Evolutionary conservation across 306 rosid species (phyloP).

Genomic region (Fragaria nilgerrensis): DNA sequence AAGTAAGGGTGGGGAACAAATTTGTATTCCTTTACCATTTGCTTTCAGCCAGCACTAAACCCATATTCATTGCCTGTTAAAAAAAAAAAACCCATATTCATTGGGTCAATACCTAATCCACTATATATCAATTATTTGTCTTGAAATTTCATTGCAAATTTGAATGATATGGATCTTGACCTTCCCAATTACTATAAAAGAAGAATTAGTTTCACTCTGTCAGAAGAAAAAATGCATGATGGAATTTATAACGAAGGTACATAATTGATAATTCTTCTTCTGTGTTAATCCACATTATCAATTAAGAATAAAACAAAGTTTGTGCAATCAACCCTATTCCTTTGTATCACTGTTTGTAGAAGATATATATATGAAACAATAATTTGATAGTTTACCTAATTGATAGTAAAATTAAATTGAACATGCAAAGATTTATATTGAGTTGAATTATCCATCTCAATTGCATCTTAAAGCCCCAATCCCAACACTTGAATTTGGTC

Average conservation of each 20-base stretch:
- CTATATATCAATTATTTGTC: background rate
- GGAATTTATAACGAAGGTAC: background rate
- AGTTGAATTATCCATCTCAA: too few relatives aligned
- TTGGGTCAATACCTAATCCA: slow-evolving; percentile 2
- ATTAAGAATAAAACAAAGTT: background rate
- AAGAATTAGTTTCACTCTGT: background rate
- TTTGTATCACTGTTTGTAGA: too few relatives aligned
- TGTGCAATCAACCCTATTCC: too few relatives aligned
- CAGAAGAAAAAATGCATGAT: background rate
- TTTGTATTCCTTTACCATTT: too few relatives aligned
- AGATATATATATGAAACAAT: too few relatives aligned
- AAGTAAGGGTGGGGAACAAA: too few relatives aligned
- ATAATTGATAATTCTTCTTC: background rate
- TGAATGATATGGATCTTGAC: background rate
- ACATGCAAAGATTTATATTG: too few relatives aligned
- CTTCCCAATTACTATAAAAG: background rate
- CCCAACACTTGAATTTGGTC: too few relatives aligned
- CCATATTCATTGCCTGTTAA: background rate
- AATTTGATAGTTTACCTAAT: too few relatives aligned
- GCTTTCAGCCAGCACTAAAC: background rate
- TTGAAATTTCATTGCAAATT: background rate
- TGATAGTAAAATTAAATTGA: too few relatives aligned
- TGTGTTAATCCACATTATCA: background rate
- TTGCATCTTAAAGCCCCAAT: too few relatives aligned
- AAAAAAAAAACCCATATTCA: background rate